These are phyloP conservation scores for Tylopilus orsonianus DNA, from an alignment of 1,284 basidiomycete genomes.

Conservation along the genomic window DNA sequence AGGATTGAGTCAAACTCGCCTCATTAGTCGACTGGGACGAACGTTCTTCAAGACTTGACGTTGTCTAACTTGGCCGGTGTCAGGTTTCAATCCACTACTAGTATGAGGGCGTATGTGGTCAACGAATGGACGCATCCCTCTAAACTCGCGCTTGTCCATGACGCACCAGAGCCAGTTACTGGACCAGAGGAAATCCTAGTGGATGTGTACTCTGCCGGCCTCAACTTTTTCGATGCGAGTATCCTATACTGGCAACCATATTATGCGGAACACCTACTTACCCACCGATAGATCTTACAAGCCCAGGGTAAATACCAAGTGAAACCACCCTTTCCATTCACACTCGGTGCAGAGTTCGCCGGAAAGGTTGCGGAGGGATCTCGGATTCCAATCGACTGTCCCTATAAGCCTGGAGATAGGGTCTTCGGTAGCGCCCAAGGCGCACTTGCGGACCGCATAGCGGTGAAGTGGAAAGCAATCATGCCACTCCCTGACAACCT, in stretches of 20 bases:
- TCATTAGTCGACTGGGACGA: no score
- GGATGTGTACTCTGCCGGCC: conserved; percentile 75
- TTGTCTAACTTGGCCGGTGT: no score
- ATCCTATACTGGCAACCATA: background rate
- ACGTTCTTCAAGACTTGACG: no score
- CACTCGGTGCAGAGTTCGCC: conserved; percentile 83
- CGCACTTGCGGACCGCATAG: conserved; percentile 74
- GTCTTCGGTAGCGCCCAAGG: conserved; percentile 90
- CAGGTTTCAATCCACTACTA: no score
- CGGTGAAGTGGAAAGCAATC: conserved; percentile 49
- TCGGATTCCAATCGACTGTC: conserved; percentile 81
- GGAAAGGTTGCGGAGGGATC: conserved; percentile 74
- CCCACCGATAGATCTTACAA: conserved; percentile 65
- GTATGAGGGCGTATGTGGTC: conserved; percentile 83
- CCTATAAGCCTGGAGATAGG: conserved; percentile 79
- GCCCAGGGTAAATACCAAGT: conserved; percentile 86
- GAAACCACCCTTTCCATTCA: conserved; percentile 82
- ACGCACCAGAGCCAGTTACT: conserved; percentile 62
- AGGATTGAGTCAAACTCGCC: no score
- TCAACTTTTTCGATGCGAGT: conserved; percentile 81
- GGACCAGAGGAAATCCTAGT: conserved; percentile 68
- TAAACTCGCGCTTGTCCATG: conserved; percentile 54
- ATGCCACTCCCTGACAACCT: conserved; percentile 65
- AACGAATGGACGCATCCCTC: conserved; percentile 74
- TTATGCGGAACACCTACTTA: background rate